Conservation (phyloP, 352 stramenopile species). For the Pythium insidiosum region DNA sequence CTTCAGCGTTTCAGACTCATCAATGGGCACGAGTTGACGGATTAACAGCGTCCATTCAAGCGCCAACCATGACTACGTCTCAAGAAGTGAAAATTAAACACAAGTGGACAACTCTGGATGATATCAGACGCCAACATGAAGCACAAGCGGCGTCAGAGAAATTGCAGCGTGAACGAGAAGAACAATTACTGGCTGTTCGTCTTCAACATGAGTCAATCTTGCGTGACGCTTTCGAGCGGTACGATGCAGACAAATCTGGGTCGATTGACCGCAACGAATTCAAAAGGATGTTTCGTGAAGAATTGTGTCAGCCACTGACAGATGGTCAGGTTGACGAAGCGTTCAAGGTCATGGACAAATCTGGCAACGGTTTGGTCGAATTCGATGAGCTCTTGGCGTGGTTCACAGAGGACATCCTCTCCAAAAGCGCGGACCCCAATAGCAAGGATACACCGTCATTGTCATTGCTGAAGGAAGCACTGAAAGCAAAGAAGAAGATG, state of each 20-base stretch:
- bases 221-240: slow-evolving; percentile 34
- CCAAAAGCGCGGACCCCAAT: slow-evolving; percentile 5
- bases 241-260: slow-evolving; percentile 28
- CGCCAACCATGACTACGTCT: not conserved
- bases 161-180: slow-evolving; percentile 12
- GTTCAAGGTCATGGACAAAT: slow-evolving; percentile 32
- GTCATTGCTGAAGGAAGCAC: slow-evolving; percentile 24
- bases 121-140: slow-evolving; percentile 1
- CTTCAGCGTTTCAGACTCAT: slow-evolving; percentile 13
- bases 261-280: slow-evolving; percentile 28
- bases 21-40: slow-evolving; percentile 8
- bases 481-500: slow-evolving; percentile 32
- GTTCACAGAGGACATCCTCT: slow-evolving; percentile 26
- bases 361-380: slow-evolving; percentile 28
- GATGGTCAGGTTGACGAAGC: slow-evolving; percentile 22
- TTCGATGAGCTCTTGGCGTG: slow-evolving; percentile 34
- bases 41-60: not conserved
- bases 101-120: slow-evolving; percentile 6
- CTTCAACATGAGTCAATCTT: slow-evolving; percentile 31
- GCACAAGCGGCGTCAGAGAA: slow-evolving; percentile 1
- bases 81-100: slow-evolving; percentile 15
- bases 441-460: slow-evolving; percentile 7
- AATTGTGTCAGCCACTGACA: slow-evolving; percentile 30
- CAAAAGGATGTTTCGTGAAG: slow-evolving; percentile 34
- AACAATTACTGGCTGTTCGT: slow-evolving; percentile 22